phyloP scores from a whole-genome alignment of 208 protist genomes.

The Leishmania martiniquensis region DNA sequence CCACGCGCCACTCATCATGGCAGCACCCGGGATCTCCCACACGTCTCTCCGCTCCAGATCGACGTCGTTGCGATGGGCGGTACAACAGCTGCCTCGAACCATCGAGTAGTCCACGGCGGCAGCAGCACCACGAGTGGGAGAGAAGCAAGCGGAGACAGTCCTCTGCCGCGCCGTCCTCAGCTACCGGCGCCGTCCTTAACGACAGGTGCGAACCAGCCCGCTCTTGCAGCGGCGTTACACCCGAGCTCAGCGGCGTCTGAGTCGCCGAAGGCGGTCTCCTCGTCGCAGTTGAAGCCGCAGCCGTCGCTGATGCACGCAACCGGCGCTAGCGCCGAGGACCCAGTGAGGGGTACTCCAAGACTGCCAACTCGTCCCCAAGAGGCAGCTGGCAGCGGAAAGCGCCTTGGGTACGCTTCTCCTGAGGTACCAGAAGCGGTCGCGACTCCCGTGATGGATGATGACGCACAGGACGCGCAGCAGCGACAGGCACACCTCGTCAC shows the following conservation, averaged over 20 bases:
- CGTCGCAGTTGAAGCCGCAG: neutral
- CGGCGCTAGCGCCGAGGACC: neutral
- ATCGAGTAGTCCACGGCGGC: neutral
- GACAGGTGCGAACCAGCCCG: neutral
- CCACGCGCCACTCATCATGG: neutral
- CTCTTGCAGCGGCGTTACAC: neutral
- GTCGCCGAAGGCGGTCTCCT: neutral
- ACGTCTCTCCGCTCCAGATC: neutral
- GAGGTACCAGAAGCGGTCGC: neutral
- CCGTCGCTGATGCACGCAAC: neutral
- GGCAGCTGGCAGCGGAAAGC: neutral
- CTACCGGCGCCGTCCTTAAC: neutral
- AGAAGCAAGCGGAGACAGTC: neutral
- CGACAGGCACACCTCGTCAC: neutral
- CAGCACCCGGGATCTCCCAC: neutral
- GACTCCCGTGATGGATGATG: neutral
- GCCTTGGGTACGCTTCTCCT: neutral
- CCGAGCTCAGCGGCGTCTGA: neutral
- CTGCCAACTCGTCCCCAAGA: neutral
- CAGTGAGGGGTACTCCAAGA: neutral
- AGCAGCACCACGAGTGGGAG: neutral
- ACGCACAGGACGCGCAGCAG: neutral
- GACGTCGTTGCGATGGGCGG: neutral
- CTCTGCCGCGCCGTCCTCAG: constrained; percentile 2
- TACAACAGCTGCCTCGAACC: neutral